phyloP scores from a whole-genome alignment of 2,329 filamentous ascomycete genomes.

The Leptographium procerum region DNA sequence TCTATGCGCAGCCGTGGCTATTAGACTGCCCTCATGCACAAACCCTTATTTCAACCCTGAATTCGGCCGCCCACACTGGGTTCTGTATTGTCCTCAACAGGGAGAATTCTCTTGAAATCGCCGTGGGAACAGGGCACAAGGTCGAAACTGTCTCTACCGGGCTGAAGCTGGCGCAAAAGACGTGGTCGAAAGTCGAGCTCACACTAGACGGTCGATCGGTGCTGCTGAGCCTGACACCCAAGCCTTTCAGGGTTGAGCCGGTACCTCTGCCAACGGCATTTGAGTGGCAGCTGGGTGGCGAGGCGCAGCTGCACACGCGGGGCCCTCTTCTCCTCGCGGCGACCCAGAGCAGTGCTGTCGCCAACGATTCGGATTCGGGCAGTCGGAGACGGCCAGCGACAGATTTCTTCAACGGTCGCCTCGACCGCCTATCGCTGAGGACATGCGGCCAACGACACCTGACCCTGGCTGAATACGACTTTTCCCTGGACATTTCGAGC shows the following conservation, averaged over 20 bases:
- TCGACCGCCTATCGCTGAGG: conserved; percentile 1
- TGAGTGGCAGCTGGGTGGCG: background rate
- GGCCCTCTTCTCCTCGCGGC: background rate
- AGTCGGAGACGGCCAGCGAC: background rate
- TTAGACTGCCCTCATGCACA: background rate
- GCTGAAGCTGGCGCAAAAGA: background rate
- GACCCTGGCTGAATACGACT: conserved; percentile 3
- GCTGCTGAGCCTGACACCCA: background rate
- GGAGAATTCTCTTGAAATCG: background rate
- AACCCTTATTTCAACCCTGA: conserved; percentile 1
- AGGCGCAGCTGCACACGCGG: background rate
- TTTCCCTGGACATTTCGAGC: background rate
- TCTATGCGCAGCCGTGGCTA: conserved; percentile 4
- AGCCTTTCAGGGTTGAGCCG: background rate
- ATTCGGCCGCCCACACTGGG: background rate
- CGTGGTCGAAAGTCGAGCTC: background rate
- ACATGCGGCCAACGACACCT: background rate
- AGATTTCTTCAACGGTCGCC: conserved; percentile 6
- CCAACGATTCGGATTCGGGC: background rate
- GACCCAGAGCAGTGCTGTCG: background rate
- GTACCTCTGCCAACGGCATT: background rate
- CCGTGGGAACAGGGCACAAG: background rate
- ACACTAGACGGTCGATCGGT: background rate
- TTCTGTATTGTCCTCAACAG: background rate
- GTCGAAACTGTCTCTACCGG: background rate